Percentiles rank a stretch among this genome's conserved stretches.
Conservation (phyloP, 1,284 basidiomycete species). For the Pseudozyma flocculosa region DNA sequence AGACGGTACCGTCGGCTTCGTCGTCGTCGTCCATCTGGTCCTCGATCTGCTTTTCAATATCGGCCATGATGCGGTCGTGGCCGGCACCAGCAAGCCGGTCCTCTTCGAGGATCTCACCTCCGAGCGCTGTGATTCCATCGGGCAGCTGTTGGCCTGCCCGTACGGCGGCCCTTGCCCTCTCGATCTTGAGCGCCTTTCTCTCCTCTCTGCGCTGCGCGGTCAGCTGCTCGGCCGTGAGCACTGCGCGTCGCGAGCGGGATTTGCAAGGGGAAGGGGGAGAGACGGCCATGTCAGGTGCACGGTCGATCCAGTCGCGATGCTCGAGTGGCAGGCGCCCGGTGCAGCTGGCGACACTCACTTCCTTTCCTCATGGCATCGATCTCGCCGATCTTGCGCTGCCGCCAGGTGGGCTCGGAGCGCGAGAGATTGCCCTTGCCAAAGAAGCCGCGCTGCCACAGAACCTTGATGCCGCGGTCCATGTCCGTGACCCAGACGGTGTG, state of each 20-base stretch:
- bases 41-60: slow-evolving; percentile 38
- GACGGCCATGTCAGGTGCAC: too few relatives aligned
- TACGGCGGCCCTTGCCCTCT: slow-evolving; percentile 52
- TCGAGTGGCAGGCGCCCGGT: too few relatives aligned
- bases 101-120: slow-evolving; percentile 57
- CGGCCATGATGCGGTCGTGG: slow-evolving; percentile 37
- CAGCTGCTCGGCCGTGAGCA: slow-evolving; percentile 54
- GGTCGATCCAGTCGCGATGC: too few relatives aligned
- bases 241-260: slow-evolving; percentile 3
- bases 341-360: slow-evolving; percentile 1
- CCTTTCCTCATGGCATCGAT: slow-evolving; percentile 61
- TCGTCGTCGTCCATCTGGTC: slow-evolving; percentile 37
- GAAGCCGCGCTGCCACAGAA: slow-evolving; percentile 87
- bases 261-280: slow-evolving; percentile 1
- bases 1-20: slow-evolving; percentile 1
- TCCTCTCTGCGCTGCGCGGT: slow-evolving; percentile 51
- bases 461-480: slow-evolving; percentile 27
- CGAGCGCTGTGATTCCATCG: slow-evolving; percentile 48
- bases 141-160: slow-evolving; percentile 52
- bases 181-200: slow-evolving; percentile 54
- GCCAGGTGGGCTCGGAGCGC: slow-evolving; percentile 91
- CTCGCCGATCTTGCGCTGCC: slow-evolving; percentile 56
- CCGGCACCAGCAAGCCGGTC: slow-evolving; percentile 32
- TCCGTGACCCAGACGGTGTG: slow-evolving; percentile 47
- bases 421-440: slow-evolving; percentile 95